Evolutionary conservation across 2,329 filamentous ascomycete genomes (phyloP), one percentile per base, ranked within the genome.

Genomic region (Fusarium nodosum): DNA sequence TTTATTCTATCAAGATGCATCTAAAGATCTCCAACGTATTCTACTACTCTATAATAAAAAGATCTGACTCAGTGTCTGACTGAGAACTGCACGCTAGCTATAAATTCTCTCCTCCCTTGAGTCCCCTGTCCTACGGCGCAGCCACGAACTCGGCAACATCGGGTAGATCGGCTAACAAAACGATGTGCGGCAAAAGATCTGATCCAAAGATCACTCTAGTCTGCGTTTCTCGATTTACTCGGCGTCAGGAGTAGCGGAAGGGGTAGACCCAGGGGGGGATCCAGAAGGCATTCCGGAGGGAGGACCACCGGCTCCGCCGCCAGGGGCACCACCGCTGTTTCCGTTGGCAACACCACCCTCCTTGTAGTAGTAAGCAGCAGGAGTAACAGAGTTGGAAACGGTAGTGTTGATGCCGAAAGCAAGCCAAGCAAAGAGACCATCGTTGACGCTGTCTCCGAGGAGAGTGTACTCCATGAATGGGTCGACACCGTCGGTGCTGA

Each of bases 391-490:
- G 46, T 38, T 34, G 8, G 72, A 74, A 66, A 28, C 47, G 11
- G 73, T 73, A 11, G 75, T 73, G 67, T 86, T 83, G 45, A 88
- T 81, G 8, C 83, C 86, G 41, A 88, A 78, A 4, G 82, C 80
- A 55, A 88, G 83, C 86, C 86, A 88, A 3, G 81, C 85, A 52
- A 88, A 81, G 34, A 88, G 70, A 22, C 87, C 87, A 31, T 88
- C 85, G 1, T 72, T 67, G 13, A 87, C 69, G 28, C 78, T 77
- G 33, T 88, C 84, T 1, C 88, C 87, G 5, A 90, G 81, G 5
- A 85, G 80, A 13, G 86, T 83, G 67, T 89, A 90, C 73, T 88
- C 82, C 66, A 88, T 79, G 68, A 90, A 78, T 1, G 88, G 88
- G 64, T 88, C 86, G 51, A 86, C 85, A 30, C 82, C 82, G 4